A percentile compares a stretch with the other conserved stretches of the same genome.
Conservation (phyloP, 129 eudicot genomes). For the sunflower (Helianthus annuus) region HanXRQr2.0-SUNRISE NC_035443.2:178876973-178877472, state of each 20-base stretch:
- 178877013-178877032: constrained; percentile 68
- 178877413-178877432: no score
- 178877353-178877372: not conserved
- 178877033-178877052: constrained; percentile 80
- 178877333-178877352: constrained; percentile 70
- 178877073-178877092: constrained; percentile 78
- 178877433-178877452: no score
- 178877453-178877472: no score
- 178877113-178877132: constrained; percentile 20
- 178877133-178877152: not conserved
- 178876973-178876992: constrained; percentile 80
- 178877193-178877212: constrained; percentile 81
- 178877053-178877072: constrained; percentile 73
- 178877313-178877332: constrained; percentile 93
- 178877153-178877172: not conserved
- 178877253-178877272: constrained; percentile 97
- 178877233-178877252: constrained; percentile 83
- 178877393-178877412: not conserved
- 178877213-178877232: constrained; percentile 76
- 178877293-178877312: constrained; percentile 77
- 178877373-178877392: not conserved
- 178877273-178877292: constrained; percentile 80
- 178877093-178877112: constrained; percentile 66
- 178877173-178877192: constrained; percentile 58
- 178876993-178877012: constrained; percentile 47